phyloP scores from a whole-genome alignment of 139 green algal species.

The Spirogloea muscicola region DNA sequence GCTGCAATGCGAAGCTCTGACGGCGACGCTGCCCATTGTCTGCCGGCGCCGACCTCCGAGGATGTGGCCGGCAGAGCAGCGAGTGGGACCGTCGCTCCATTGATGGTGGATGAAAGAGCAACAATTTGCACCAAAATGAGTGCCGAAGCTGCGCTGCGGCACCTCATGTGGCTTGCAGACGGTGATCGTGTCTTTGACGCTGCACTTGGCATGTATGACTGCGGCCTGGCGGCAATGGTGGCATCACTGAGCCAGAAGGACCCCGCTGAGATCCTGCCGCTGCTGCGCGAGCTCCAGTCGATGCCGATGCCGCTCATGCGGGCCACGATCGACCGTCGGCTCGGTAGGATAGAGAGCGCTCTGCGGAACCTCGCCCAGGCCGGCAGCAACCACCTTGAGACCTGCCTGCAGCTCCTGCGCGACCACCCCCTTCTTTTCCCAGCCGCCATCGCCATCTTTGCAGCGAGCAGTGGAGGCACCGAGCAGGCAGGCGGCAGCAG shows the following conservation, averaged over 20 bases:
- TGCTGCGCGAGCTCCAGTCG: constrained; percentile 59
- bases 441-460: constrained; percentile 14
- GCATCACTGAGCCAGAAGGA: constrained; percentile 65
- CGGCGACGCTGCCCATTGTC: no score
- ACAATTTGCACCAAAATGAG: no score
- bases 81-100: no score
- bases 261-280: constrained; percentile 80
- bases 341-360: constrained; percentile 62
- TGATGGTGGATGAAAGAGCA: no score
- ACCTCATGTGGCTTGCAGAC: constrained; percentile 78
- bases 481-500: no score
- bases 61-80: no score
- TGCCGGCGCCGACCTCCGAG: no score
- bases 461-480: no score
- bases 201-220: constrained; percentile 84
- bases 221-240: constrained; percentile 90
- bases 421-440: constrained; percentile 62
- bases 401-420: constrained; percentile 63
- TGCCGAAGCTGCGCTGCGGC: constrained; percentile 71
- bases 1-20: no score
- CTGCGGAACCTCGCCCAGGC: constrained; percentile 63
- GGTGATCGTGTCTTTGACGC: constrained; percentile 75
- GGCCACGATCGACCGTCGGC: constrained; percentile 70
- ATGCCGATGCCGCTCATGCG: constrained; percentile 27
- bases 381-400: constrained; percentile 57